These are phyloP conservation scores for Yarrowia sp. DNA, from an alignment of 805 yeast species.

Conservation along the genomic window DNA sequence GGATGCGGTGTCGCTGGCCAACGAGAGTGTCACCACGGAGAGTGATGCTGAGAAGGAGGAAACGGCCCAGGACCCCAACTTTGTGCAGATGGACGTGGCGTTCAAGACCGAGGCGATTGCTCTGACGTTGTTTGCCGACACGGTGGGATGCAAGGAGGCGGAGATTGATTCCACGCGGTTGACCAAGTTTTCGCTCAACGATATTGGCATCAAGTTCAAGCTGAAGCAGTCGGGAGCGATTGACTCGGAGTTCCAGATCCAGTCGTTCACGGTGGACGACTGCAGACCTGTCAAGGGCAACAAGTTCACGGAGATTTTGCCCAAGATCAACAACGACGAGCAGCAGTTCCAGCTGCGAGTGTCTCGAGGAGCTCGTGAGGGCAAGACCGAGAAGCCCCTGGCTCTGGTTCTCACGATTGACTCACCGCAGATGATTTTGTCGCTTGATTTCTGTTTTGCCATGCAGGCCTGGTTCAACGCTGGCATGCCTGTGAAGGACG, in stretches of 20 bases:
- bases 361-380: conserved; percentile 40
- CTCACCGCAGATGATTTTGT: conserved; percentile 79
- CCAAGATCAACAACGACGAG: conserved; percentile 65
- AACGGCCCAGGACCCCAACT: conserved; percentile 27
- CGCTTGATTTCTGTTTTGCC: conserved; percentile 84
- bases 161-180: conserved; percentile 51
- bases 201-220: conserved; percentile 58
- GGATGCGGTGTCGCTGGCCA: conserved; percentile 39
- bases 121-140: conserved; percentile 53
- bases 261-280: conserved; percentile 81
- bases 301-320: conserved; percentile 81
- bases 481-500: conserved; percentile 51
- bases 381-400: conserved; percentile 52
- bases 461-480: conserved; percentile 67
- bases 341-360: conserved; percentile 73
- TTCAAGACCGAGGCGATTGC: conserved; percentile 71
- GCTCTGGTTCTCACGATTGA: conserved; percentile 70
- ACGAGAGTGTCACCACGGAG: conserved; percentile 15
- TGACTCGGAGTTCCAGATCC: conserved; percentile 66
- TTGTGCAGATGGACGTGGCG: conserved; percentile 32
- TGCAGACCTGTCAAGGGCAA: conserved; percentile 67
- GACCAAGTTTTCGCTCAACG: conserved; percentile 66
- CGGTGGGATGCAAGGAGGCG: conserved; percentile 42
- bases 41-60: conserved; percentile 12
- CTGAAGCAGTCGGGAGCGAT: conserved; percentile 63